Conservation (phyloP, 805 yeast genomes). For the Metschnikowia lochheadii region DNA sequence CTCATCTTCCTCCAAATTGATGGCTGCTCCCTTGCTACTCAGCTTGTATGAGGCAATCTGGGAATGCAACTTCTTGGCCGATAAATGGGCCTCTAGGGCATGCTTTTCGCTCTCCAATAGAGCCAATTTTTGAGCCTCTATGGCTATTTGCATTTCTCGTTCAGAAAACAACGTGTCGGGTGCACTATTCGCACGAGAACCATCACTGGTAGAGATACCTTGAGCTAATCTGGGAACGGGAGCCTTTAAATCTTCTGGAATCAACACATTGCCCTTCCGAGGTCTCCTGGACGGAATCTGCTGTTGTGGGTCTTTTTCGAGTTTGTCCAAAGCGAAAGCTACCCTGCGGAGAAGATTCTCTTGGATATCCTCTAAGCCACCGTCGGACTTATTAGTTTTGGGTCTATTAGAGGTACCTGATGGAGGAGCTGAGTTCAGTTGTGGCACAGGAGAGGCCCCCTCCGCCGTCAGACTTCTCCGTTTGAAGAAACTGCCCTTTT, state of each 20-base stretch:
- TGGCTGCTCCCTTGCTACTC: constrained; percentile 3
- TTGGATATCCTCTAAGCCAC: constrained; percentile 33
- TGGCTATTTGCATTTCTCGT: constrained; percentile 50
- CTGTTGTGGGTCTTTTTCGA: constrained; percentile 60
- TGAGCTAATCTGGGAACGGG: constrained; percentile 61
- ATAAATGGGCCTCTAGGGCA: constrained; percentile 70
- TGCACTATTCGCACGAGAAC: constrained; percentile 11
- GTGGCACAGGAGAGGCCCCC: background rate
- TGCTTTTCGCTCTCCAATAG: constrained; percentile 62
- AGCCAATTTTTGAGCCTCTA: constrained; percentile 54
- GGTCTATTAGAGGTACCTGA: constrained; percentile 31
- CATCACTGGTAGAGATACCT: constrained; percentile 55
- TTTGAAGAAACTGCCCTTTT: constrained; percentile 16
- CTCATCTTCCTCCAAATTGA: constrained; percentile 19
- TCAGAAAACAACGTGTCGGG: constrained; percentile 33
- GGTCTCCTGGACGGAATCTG: constrained; percentile 59
- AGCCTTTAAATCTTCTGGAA: constrained; percentile 63
- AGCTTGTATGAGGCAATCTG: constrained; percentile 52
- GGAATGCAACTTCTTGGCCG: constrained; percentile 65
- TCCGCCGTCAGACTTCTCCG: constrained; percentile 16
- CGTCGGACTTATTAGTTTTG: constrained; percentile 37
- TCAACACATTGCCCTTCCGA: constrained; percentile 46
- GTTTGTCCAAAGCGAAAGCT: constrained; percentile 70
- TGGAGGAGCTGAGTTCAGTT: background rate
- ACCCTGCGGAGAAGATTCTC: constrained; percentile 53